phyloP scores from a whole-genome alignment of 192 early-diverging fungal genomes.

The Borealophlyctis nickersoniae region DNA sequence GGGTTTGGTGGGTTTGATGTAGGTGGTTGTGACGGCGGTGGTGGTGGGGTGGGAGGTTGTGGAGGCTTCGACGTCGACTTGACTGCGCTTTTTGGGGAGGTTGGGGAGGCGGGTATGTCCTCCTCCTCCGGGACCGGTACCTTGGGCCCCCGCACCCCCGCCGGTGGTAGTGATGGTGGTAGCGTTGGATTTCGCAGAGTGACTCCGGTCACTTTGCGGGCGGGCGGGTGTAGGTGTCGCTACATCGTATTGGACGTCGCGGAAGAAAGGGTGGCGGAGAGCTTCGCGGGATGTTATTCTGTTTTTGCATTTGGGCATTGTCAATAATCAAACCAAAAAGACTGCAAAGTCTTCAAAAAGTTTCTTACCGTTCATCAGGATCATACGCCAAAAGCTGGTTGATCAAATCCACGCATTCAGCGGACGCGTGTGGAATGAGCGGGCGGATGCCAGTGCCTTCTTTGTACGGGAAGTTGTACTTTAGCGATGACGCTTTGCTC shows the following conservation, averaged over 20 bases:
- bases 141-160: not conserved
- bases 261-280: slow-evolving; percentile 43
- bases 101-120: slow-evolving; percentile 1
- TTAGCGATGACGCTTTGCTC: slow-evolving; percentile 31
- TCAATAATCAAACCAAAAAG: not conserved
- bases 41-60: no score
- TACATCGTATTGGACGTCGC: slow-evolving; percentile 26
- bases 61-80: not conserved
- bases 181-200: no score
- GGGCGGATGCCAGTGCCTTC: slow-evolving; percentile 49
- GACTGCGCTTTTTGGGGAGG: not conserved
- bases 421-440: slow-evolving; percentile 40
- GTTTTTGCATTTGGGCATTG: not conserved
- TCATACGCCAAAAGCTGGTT: slow-evolving; percentile 45
- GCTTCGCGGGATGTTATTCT: slow-evolving; percentile 49
- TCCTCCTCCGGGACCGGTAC: not conserved
- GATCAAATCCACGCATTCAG: slow-evolving; percentile 49
- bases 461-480: slow-evolving; percentile 52
- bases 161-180: no score
- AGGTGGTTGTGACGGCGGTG: no score
- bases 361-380: slow-evolving; percentile 45
- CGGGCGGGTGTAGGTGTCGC: no score
- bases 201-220: no score
- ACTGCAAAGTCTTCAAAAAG: not conserved
- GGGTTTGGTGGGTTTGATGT: no score